A percentile compares a stretch with the other conserved stretches of the same genome.
Evolutionary conservation across 495 filamentous ascomycete species (phyloP).

Genomic region (Talaromyces thailandensis): DNA sequence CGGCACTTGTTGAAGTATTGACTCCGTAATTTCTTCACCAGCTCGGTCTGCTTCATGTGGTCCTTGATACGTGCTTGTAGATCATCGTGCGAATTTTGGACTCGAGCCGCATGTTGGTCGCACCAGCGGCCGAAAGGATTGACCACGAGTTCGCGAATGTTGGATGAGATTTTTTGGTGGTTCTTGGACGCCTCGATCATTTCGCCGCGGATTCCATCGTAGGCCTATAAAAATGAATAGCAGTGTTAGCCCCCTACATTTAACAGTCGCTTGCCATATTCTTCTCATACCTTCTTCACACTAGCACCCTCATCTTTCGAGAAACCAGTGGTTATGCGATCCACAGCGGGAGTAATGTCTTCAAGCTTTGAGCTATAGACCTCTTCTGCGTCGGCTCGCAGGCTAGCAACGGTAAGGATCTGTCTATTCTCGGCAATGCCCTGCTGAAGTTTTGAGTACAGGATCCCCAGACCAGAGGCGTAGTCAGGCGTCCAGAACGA

Average conservation of each 20-base stretch:
- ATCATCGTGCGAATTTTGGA: conserved; percentile 90
- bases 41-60: conserved; percentile 84
- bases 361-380: conserved; percentile 71
- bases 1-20: conserved; percentile 99
- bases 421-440: conserved; percentile 93
- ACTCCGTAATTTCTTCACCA: conserved; percentile 84
- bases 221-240: conserved; percentile 51
- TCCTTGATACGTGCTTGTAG: conserved; percentile 81
- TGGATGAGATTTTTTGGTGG: conserved; percentile 90
- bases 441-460: conserved; percentile 96
- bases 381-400: conserved; percentile 96
- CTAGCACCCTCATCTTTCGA: conserved; percentile 91
- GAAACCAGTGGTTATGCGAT: conserved; percentile 71
- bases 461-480: conserved; percentile 84
- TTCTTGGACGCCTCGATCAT: conserved; percentile 88
- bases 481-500: conserved; percentile 96
- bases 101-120: conserved; percentile 81
- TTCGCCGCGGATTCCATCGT: conserved; percentile 87
- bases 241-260: background rate
- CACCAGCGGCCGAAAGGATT: conserved; percentile 92
- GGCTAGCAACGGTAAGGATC: conserved; percentile 76
- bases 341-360: conserved; percentile 74
- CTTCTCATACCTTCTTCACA: conserved; percentile 67
- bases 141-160: conserved; percentile 92
- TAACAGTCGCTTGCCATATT: background rate